Evolutionary conservation across 1,284 basidiomycete genomes (phyloP).

Genomic region (Anthracocystis panici-leucophaei): DNA sequence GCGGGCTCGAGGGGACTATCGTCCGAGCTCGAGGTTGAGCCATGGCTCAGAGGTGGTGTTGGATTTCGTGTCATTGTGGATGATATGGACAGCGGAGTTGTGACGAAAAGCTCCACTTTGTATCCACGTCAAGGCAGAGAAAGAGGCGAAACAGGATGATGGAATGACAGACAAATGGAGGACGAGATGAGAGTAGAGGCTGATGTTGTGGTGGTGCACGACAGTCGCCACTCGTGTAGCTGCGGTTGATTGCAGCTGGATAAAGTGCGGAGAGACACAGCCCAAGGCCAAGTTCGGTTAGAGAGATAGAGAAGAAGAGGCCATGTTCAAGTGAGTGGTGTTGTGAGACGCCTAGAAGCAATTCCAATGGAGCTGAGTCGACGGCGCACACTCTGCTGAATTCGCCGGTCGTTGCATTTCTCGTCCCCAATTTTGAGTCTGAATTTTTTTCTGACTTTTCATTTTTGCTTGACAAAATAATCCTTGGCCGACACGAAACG

Average conservation of each 20-base stretch:
- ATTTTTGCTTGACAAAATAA: too few species aligned
- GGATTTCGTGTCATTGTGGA: slow-evolving; percentile 12
- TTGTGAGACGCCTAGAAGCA: neutral
- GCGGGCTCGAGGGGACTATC: slow-evolving; percentile 12
- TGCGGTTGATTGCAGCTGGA: neutral
- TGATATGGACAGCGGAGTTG: neutral
- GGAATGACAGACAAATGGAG: neutral
- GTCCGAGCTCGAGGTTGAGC: slow-evolving; percentile 20
- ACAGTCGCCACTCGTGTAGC: slow-evolving; percentile 2
- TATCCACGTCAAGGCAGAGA: neutral
- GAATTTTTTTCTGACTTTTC: neutral
- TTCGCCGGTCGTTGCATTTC: slow-evolving; percentile 20
- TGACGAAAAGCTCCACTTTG: neutral
- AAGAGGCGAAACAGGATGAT: too few species aligned
- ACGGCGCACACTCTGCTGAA: slow-evolving; percentile 3
- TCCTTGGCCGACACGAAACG: neutral
- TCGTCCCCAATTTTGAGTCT: neutral
- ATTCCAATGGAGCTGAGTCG: neutral
- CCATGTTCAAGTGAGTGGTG: neutral
- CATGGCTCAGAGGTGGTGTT: slow-evolving; percentile 33
- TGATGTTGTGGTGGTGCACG: neutral
- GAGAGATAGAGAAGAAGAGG: neutral
- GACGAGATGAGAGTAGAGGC: neutral
- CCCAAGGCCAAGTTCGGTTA: slow-evolving; percentile 4
- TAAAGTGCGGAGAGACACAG: neutral